Evolutionary conservation across 495 filamentous ascomycete species (phyloP).

Genomic region (Aspergillus ellipticus): DNA sequence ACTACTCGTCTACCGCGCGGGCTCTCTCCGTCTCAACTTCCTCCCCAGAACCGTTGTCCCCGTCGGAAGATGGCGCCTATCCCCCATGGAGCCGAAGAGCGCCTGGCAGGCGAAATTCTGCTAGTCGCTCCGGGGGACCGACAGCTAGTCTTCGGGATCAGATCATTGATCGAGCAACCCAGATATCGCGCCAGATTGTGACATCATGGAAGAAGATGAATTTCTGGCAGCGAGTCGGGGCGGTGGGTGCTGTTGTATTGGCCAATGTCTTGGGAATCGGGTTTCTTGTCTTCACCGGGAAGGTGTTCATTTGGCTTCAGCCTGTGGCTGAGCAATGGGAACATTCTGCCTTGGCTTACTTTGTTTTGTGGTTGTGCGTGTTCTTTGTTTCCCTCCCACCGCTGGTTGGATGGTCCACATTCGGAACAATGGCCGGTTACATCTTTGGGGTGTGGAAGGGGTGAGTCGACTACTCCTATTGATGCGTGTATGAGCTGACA

Average conservation of each 20-base stretch:
- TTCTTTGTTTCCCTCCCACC: conserved; percentile 85
- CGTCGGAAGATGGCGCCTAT: conserved; percentile 34
- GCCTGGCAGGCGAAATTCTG: conserved; percentile 31
- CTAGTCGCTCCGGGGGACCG: conserved; percentile 21
- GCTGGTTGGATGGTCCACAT: conserved; percentile 82
- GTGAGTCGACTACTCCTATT: conserved; percentile 32
- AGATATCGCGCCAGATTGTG: conserved; percentile 20
- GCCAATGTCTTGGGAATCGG: conserved; percentile 54
- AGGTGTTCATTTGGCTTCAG: conserved; percentile 67
- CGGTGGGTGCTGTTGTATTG: conserved; percentile 46
- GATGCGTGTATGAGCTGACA: conserved; percentile 2
- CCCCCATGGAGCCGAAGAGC: conserved; percentile 38
- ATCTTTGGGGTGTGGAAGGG: conserved; percentile 91
- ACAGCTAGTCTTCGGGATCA: conserved; percentile 38
- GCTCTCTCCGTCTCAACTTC: conserved; percentile 61
- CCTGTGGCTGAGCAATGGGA: conserved; percentile 73
- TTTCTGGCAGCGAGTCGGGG: conserved; percentile 57
- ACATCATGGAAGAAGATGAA: conserved; percentile 54
- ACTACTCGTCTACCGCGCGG: conserved; percentile 61
- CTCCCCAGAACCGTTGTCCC: conserved; percentile 35
- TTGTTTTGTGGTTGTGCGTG: conserved; percentile 73
- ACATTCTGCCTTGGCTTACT: conserved; percentile 63
- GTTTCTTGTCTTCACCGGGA: conserved; percentile 71
- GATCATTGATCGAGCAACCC: conserved; percentile 38
- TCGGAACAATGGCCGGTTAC: conserved; percentile 83